Conservation (phyloP, 495 filamentous ascomycete species). For the Talaromyces trachyspermus region DNA sequence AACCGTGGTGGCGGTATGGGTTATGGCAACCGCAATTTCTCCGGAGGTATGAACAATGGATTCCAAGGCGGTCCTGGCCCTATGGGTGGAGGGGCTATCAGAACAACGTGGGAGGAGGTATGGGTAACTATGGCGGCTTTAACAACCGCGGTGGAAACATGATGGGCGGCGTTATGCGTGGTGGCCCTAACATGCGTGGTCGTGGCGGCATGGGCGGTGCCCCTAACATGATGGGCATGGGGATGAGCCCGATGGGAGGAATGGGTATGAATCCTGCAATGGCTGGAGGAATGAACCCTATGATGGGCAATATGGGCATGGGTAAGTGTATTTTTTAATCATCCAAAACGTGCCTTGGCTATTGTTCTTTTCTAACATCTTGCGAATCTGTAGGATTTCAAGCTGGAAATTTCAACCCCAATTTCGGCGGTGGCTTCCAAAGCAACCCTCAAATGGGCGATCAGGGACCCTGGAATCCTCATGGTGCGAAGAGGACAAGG, state of each 20-base stretch:
- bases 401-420: conserved; percentile 60
- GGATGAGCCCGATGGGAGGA: conserved; percentile 47
- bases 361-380: conserved; percentile 2
- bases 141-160: conserved; percentile 56
- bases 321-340: conserved; percentile 28
- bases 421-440: conserved; percentile 82
- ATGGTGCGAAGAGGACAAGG: conserved; percentile 72
- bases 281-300: conserved; percentile 44
- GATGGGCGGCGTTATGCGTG: conserved; percentile 63
- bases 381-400: conserved; percentile 7
- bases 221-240: conserved; percentile 48
- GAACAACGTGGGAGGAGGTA: conserved; percentile 42
- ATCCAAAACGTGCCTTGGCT: conserved; percentile 51
- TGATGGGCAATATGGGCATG: conserved; percentile 57
- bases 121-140: conserved; percentile 50
- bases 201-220: conserved; percentile 55
- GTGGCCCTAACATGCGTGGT: conserved; percentile 64
- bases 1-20: conserved; percentile 36
- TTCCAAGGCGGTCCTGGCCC: conserved; percentile 33
- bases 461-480: conserved; percentile 67
- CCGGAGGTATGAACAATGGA: conserved; percentile 31
- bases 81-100: conserved; percentile 58
- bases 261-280: conserved; percentile 57
- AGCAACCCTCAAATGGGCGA: conserved; percentile 49
- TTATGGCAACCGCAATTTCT: conserved; percentile 44